Base-by-base conservation (phyloP, 1,139 yeast species). In the Hansenula sp. region DNA sequence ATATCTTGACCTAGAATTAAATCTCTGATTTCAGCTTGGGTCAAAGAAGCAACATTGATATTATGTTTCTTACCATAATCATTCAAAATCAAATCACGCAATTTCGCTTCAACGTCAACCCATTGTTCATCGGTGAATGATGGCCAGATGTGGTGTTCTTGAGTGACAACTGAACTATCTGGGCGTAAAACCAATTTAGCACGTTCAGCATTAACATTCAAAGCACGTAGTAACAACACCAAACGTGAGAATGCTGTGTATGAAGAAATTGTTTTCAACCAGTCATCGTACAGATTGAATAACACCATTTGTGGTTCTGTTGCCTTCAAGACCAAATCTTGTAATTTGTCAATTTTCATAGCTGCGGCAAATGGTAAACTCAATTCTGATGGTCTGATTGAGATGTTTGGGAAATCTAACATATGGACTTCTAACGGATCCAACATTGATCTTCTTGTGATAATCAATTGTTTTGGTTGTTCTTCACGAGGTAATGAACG, bases 391-490 rank as follows among this genome's bases (percentile, higher is more conserved):
- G 95, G 89, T 43, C 97, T 75, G 31, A 92, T 84, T 0, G 95
- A 76, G 40, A 90, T 82, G 59, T 89, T 89, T 18, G 97, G 97
- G 69, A 90, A 92, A 61, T 94, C 98, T 45, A 92, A 74, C 95
- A 92, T 86, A 55, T 92, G 98, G 30, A 89, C 97, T 55, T 90
- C 97, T 41, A 94, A 66, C 3, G 99, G 98, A 67, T 94, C 98
- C 48, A 86, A 61, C 73, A 92, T 84, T 19, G 96, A 96, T 56
- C 85, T 87, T 53, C 97, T 71, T 0, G 97, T 85, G 11, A 87
- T 90, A 58, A 92, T 86, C 44, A 94, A 69, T 61, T 90, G 96
- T 54, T 84, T 84, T 2, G 98, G 98, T 56, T 90, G 97, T 61
- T 92, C 97, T 58, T 92, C 97, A 42, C 79, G 74, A 1, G 97